Conservation (phyloP, 139 green algal genomes). For the Tetratostichococcus sp. region DNA sequence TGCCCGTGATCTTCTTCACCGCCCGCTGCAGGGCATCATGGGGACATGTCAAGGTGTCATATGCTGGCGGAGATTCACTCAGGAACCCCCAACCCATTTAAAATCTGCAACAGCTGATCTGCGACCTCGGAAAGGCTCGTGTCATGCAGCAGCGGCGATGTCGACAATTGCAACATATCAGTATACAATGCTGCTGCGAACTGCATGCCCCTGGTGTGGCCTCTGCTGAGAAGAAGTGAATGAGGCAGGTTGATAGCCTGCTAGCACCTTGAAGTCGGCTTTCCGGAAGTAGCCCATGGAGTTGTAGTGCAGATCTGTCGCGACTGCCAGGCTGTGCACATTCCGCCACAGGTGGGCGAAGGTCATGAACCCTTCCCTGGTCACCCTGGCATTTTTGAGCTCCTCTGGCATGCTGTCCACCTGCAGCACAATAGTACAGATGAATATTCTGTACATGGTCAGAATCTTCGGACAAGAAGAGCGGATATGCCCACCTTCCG, state of each 20-base stretch:
- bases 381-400: conserved; percentile 9
- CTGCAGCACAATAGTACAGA: background rate
- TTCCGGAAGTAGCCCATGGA: background rate
- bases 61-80: too few species aligned
- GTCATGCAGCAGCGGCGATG: too few species aligned
- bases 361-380: conserved; percentile 8
- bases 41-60: too few species aligned
- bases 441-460: background rate
- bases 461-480: background rate
- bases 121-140: too few species aligned
- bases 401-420: conserved; percentile 23
- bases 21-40: background rate
- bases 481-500: too few species aligned
- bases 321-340: conserved; percentile 16
- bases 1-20: background rate
- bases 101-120: too few species aligned
- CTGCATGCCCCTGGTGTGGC: background rate
- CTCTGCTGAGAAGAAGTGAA: background rate
- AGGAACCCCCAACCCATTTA: too few species aligned
- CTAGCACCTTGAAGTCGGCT: conserved; percentile 2
- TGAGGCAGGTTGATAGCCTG: background rate
- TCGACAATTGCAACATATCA: too few species aligned
- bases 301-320: conserved; percentile 10
- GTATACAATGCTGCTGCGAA: too few species aligned
- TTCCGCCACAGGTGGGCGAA: conserved; percentile 11